These are phyloP conservation scores for Trichophyton rubrum DNA, from an alignment of 2,329 filamentous ascomycete genomes.

Conservation along the genomic window DNA sequence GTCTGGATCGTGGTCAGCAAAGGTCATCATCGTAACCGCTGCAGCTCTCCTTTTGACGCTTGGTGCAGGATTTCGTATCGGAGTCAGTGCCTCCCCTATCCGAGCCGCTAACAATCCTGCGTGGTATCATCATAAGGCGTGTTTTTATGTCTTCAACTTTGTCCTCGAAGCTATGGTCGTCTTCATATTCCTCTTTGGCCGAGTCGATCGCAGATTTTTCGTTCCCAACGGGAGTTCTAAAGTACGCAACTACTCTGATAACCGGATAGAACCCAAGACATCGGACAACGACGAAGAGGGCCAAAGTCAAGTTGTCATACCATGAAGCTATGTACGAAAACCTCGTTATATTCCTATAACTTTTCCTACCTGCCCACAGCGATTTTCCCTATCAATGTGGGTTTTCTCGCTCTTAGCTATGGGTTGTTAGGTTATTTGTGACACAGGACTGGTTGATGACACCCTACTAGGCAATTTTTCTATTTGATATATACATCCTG, in stretches of 20 bases:
- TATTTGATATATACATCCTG: background rate
- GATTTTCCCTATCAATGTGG: background rate
- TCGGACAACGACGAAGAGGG: background rate
- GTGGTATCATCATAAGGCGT: constrained; percentile 58
- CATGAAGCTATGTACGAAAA: background rate
- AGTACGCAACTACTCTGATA: constrained; percentile 8
- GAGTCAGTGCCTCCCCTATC: constrained; percentile 41
- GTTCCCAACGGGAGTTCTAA: constrained; percentile 53
- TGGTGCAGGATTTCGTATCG: constrained; percentile 57
- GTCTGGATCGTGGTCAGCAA: constrained; percentile 51
- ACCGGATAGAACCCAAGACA: background rate
- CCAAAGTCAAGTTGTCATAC: background rate
- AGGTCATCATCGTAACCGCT: constrained; percentile 51
- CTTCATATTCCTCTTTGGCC: constrained; percentile 50
- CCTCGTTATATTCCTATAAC: background rate
- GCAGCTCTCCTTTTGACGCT: constrained; percentile 50
- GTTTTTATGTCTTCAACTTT: constrained; percentile 74
- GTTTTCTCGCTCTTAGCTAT: background rate
- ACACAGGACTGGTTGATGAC: background rate
- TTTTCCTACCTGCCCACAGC: background rate
- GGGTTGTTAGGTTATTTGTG: too few relatives aligned
- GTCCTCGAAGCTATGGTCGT: constrained; percentile 59
- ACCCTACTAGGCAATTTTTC: background rate
- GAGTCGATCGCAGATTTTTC: constrained; percentile 65
- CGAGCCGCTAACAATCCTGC: constrained; percentile 44